Evolutionary conservation across 2,329 filamentous ascomycete genomes (phyloP).

Genomic region (Escovopsis weberi): DNA sequence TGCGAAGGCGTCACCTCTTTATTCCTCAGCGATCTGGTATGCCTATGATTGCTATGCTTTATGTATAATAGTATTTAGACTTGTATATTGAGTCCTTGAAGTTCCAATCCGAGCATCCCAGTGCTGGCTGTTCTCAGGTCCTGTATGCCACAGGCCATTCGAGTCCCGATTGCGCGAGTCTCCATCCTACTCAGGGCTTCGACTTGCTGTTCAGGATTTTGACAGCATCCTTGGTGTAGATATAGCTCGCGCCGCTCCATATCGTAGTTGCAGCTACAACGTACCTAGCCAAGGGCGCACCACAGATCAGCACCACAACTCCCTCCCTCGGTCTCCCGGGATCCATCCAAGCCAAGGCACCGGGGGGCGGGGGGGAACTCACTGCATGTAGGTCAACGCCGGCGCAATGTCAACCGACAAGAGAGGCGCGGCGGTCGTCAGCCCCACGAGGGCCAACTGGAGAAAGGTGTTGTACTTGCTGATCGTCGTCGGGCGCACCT

Average conservation of each 20-base stretch:
- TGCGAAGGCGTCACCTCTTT: background rate
- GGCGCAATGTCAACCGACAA: slow-evolving; percentile 42
- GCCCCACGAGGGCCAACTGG: slow-evolving; percentile 74
- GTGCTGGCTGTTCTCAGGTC: too few species aligned
- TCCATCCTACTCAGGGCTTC: slow-evolving; percentile 2
- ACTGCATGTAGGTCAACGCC: slow-evolving; percentile 49
- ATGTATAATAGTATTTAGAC: too few species aligned
- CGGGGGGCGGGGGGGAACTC: slow-evolving; percentile 19
- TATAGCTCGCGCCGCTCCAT: slow-evolving; percentile 88
- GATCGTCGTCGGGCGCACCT: slow-evolving; percentile 70
- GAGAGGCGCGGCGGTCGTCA: slow-evolving; percentile 68
- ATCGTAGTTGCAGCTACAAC: slow-evolving; percentile 78
- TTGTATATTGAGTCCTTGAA: too few species aligned
- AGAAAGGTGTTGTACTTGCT: slow-evolving; percentile 91
- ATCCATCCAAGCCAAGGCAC: background rate
- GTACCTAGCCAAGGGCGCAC: slow-evolving; percentile 38
- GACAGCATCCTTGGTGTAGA: slow-evolving; percentile 81
- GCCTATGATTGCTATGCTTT: too few species aligned
- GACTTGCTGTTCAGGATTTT: slow-evolving; percentile 49
- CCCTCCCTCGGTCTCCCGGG: background rate
- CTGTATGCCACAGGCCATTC: background rate
- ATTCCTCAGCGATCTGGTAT: too few species aligned
- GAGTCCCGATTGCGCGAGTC: background rate
- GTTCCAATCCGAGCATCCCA: too few species aligned
- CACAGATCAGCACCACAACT: slow-evolving; percentile 2